Evolutionary conservation across 108 stramenopile species (phyloP), one percentile per base, ranked within the genome.

Genomic region (Cyclotella kingstonii): DNA sequence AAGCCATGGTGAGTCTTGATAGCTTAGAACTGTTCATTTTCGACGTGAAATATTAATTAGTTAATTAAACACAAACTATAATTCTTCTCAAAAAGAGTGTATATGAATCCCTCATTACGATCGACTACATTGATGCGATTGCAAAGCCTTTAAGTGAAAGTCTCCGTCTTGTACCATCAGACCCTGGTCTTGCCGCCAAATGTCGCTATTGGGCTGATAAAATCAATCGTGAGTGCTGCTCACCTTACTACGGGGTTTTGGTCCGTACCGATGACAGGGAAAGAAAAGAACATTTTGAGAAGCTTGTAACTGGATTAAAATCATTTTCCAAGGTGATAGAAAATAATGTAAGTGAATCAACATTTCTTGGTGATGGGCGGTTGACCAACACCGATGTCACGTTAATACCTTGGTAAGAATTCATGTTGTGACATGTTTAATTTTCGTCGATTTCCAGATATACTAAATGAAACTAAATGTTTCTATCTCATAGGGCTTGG

Each of bases 211-310:
- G 86, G 86, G 79, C 83, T 19, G 86, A 88, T 42, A 84, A 78
- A 55, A 79, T 93, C 45, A 89, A 89, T 52, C 78, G 82, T n/a
- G 85, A 90, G 47, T 83, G 84, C 43, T 86, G 85, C 67, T 86
- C 84, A 1, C 81, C 84, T 7, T 93, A 93, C 49, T 93, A 93
- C 60, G 83, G 83, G 0, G 83, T 88, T 0, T 47, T 93, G 28
- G 91, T 93, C 0, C 74, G 86, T 0, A 81, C 70, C 8, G 86
- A 90, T 7, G 80, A 83, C 17, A 47, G 43, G 12, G 91, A 93
- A 50, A 69, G 83, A 28, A 46, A 42, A 29, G 83, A 82, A 53
- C 73, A 84, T 49, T 93, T 88, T 60, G 35, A 75, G 10, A 79
- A 77, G 4, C 38, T 93, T 22, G 35, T 89, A 23, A 64, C 56